Evolutionary conservation across 2,329 filamentous ascomycete species (phyloP), one percentile per base, ranked within the genome.

Genomic region (Ophiocordyceps unilateralis): DNA sequence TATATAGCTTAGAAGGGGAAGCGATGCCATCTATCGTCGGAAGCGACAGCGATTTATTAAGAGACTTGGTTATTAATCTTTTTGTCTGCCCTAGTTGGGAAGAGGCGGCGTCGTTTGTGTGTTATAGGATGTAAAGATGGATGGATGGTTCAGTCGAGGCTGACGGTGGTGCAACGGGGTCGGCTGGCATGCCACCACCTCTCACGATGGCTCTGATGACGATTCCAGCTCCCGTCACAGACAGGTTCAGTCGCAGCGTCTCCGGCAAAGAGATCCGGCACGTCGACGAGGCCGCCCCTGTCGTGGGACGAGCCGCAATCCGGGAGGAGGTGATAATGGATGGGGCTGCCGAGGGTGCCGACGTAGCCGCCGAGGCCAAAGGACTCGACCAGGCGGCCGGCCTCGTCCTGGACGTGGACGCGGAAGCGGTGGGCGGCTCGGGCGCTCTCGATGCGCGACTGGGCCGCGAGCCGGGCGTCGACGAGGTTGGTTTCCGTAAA

Each of bases 381-480:
- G 2, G 67, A 65, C 24, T 78, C 69, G 1, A 66, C 55, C 1
- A 75, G 50, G 1, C 58, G 56, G 1, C 74, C 74, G 14, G 68
- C 57, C 46, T 75, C 70, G 46, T 70, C 66, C 2, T 64, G 55
- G 2, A 86, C 68, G 11, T 74, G 69, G 30, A 85, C 66, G 8
- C 66, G 65, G 53, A 78, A 78, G 15, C 68, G 64, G 1, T 76
- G 74, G 1, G 60, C 52, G 21, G 62, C 60, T 20, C 68, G 65
- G 0, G 77, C 76, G 19, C 68, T 65, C 32, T 82, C 72, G 20
- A 84, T 68, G 1, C 81, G 69, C 0, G 68, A 60, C 55, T 87
- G 81, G 0, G 82, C 82, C 15, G 74, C 71, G 7, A 77, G 62
- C 0, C 81, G 74, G 1, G 78, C 67, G 19, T 61, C 52, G 43